phyloP scores from a whole-genome alignment of 2,329 filamentous ascomycete genomes.

The Metarhizium robertsii region DNA sequence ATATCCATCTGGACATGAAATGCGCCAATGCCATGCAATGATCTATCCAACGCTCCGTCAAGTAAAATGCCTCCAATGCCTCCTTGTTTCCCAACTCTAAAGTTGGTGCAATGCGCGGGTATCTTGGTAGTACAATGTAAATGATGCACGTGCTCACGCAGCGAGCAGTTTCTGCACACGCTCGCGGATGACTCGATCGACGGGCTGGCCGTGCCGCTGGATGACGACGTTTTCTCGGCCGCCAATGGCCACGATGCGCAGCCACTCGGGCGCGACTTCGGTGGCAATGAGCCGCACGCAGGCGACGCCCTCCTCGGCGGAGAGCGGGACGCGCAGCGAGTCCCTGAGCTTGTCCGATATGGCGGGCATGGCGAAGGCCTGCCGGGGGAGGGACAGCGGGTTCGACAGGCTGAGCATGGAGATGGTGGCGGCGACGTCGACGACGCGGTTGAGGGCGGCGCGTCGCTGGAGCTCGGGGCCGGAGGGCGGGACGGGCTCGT shows the following conservation, averaged over 20 bases:
- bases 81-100: no score
- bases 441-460: conserved; percentile 56
- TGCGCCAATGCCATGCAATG: background rate
- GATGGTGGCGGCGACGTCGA: conserved; percentile 60
- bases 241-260: conserved; percentile 40
- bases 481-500: conserved; percentile 48
- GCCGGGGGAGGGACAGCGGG: conserved; percentile 37
- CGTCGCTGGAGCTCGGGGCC: conserved; percentile 48
- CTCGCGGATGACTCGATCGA: conserved; percentile 26
- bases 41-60: no score
- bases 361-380: conserved; percentile 56
- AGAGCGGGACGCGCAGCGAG: conserved; percentile 49
- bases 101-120: background rate
- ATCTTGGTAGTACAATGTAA: background rate
- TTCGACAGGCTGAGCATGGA: conserved; percentile 54
- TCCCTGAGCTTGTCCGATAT: conserved; percentile 58
- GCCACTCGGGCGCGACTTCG: conserved; percentile 49
- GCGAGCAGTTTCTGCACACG: conserved; percentile 25
- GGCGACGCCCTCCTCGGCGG: conserved; percentile 39
- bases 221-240: conserved; percentile 49
- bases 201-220: conserved; percentile 33
- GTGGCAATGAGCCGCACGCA: conserved; percentile 42
- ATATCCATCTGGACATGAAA: background rate
- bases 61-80: no score
- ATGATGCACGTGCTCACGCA: conserved; percentile 6